Percentiles rank a stretch among this genome's conserved stretches.
These are phyloP conservation scores for Phytophthora aleatoria DNA, from an alignment of 352 stramenopile genomes.

Conservation along the genomic window DNA sequence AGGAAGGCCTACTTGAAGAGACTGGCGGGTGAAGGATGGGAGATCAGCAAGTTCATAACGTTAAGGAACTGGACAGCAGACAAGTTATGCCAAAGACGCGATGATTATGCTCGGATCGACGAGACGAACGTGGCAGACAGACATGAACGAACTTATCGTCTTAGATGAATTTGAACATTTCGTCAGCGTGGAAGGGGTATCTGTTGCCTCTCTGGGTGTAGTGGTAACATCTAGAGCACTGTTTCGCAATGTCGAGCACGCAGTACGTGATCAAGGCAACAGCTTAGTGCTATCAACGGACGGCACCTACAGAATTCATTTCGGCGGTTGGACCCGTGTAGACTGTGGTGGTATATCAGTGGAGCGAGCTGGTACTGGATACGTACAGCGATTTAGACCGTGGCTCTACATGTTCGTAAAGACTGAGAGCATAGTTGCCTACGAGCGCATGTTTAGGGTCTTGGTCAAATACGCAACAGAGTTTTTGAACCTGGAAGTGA, in stretches of 20 bases:
- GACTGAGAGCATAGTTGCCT: constrained; percentile 8
- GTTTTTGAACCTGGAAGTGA: constrained; percentile 10
- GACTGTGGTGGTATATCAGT: constrained; percentile 12
- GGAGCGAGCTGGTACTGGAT: background rate
- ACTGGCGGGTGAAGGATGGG: background rate
- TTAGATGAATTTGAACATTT: constrained; percentile 16
- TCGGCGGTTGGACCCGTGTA: constrained; percentile 5
- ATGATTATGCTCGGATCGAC: background rate
- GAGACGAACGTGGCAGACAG: background rate
- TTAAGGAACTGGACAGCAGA: background rate
- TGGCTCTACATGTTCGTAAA: constrained; percentile 19
- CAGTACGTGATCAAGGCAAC: background rate
- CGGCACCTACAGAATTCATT: constrained; percentile 13
- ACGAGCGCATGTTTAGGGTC: constrained; percentile 8
- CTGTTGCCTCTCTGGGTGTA: background rate
- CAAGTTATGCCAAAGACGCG: constrained; percentile 6
- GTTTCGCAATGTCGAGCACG: constrained; percentile 4
- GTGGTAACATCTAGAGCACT: constrained; percentile 3
- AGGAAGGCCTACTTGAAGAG: constrained; percentile 4
- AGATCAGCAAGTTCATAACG: constrained; percentile 6
- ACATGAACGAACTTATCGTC: constrained; percentile 7
- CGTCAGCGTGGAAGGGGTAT: background rate
- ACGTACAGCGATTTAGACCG: constrained; percentile 14
- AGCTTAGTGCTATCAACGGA: constrained; percentile 9
- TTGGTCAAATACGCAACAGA: constrained; percentile 5